A percentile compares a stretch with the other conserved stretches of the same genome.
phyloP scores from a whole-genome alignment of 1,139 yeast species.

The Hanseniaspora uvarum region DNA sequence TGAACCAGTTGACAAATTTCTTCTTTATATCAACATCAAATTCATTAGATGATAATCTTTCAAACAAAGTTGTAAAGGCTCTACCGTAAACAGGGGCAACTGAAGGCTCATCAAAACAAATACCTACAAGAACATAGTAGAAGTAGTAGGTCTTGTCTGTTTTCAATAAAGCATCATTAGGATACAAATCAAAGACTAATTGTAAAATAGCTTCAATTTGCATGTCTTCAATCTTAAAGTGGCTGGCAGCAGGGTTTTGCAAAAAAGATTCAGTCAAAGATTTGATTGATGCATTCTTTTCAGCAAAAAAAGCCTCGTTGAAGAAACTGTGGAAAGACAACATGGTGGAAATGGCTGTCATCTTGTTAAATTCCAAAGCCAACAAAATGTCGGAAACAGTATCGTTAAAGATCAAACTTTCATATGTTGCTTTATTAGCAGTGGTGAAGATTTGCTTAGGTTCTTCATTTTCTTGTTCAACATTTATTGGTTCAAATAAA shows the following conservation, averaged over 20 bases:
- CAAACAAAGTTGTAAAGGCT: constrained; percentile 75
- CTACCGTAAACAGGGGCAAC: constrained; percentile 94
- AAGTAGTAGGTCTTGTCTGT: constrained; percentile 46
- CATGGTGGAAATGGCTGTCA: constrained; percentile 76
- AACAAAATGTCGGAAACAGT: constrained; percentile 63
- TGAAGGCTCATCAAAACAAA: constrained; percentile 80
- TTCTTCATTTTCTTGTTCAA: constrained; percentile 26
- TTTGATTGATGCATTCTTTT: constrained; percentile 76
- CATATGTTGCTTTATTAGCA: constrained; percentile 51
- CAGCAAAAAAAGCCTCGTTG: constrained; percentile 59
- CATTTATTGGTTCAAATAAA: constrained; percentile 44
- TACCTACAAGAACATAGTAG: constrained; percentile 77
- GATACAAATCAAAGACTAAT: constrained; percentile 66
- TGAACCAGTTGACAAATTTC: constrained; percentile 81
- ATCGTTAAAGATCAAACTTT: constrained; percentile 62
- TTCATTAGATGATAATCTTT: constrained; percentile 41
- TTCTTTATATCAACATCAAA: constrained; percentile 68
- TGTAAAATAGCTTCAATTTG: constrained; percentile 76
- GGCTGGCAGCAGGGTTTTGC: constrained; percentile 39
- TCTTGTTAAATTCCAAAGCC: constrained; percentile 77
- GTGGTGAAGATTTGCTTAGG: constrained; percentile 42
- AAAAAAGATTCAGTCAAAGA: constrained; percentile 42
- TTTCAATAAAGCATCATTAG: constrained; percentile 45
- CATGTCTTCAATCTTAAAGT: constrained; percentile 81
- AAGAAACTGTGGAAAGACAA: constrained; percentile 67